phyloP scores from a whole-genome alignment of 1,284 basidiomycete species.

The Boletus semigastroideus region DNA sequence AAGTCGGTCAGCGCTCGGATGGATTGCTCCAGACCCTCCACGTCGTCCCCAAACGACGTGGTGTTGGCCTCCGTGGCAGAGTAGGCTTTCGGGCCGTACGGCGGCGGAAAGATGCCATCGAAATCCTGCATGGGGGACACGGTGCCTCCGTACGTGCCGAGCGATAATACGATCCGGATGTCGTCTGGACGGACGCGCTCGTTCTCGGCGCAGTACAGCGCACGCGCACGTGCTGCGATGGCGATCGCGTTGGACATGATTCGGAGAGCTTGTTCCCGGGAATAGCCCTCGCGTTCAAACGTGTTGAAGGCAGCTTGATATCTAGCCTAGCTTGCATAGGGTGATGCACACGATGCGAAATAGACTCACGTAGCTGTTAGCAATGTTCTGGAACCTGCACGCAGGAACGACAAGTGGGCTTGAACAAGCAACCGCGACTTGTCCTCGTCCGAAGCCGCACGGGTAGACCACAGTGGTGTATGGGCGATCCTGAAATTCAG shows the following conservation, averaged over 20 bases:
- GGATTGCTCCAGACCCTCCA: slow-evolving; percentile 33
- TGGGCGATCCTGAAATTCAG: slow-evolving; percentile 52
- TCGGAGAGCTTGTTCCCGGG: slow-evolving; percentile 39
- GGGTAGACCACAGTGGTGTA: slow-evolving; percentile 55
- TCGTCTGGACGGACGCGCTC: slow-evolving; percentile 10
- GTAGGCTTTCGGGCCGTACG: no score
- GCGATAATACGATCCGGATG: slow-evolving; percentile 60
- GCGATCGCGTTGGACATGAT: slow-evolving; percentile 58
- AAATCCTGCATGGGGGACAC: no score
- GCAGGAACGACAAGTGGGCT: slow-evolving; percentile 60
- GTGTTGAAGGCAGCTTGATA: slow-evolving; percentile 64
- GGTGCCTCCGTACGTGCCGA: no score
- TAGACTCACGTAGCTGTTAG: slow-evolving; percentile 58
- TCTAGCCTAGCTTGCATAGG: slow-evolving; percentile 35
- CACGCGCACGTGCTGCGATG: slow-evolving; percentile 49
- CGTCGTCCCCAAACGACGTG: slow-evolving; percentile 44
- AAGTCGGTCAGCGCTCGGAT: slow-evolving; percentile 60
- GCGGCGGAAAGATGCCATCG: no score
- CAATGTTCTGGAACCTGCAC: slow-evolving; percentile 60
- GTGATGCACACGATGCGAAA: no score
- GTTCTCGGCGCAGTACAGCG: slow-evolving; percentile 34
- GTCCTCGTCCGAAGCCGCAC: slow-evolving; percentile 44
- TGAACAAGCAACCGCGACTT: slow-evolving; percentile 52
- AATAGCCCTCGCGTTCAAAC: slow-evolving; percentile 54
- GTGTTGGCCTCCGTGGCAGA: slow-evolving; percentile 32